Conservation (phyloP, 2,329 filamentous ascomycete species). For the Tolypocladium guangdongense region DNA sequence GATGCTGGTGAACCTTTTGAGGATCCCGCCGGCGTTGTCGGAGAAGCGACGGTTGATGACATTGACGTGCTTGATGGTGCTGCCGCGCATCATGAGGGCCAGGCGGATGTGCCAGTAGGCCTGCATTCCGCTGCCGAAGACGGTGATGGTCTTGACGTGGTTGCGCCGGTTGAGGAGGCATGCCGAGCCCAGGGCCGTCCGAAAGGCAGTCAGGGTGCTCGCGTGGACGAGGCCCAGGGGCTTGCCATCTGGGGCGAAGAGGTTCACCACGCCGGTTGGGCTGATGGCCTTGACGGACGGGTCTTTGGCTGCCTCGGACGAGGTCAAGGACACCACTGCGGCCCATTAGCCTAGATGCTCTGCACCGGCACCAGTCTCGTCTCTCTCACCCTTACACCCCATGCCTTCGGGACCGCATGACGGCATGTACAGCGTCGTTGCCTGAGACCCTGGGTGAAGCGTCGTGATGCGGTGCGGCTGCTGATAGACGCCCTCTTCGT, state of each 20-base stretch:
- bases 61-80: conserved; percentile 67
- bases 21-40: conserved; percentile 39
- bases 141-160: conserved; percentile 62
- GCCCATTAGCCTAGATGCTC: neutral
- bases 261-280: conserved; percentile 57
- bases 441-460: conserved; percentile 33
- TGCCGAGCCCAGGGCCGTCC: conserved; percentile 63
- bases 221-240: conserved; percentile 62
- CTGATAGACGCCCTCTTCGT: conserved; percentile 34
- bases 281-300: conserved; percentile 23
- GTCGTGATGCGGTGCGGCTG: conserved; percentile 44
- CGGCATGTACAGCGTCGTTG: conserved; percentile 65
- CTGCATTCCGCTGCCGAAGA: conserved; percentile 83
- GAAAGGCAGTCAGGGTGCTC: conserved; percentile 66
- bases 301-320: conserved; percentile 21
- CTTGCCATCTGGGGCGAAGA: conserved; percentile 52
- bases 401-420: conserved; percentile 52
- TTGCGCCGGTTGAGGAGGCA: conserved; percentile 55
- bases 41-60: conserved; percentile 69
- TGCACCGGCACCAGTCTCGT: neutral
- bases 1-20: conserved; percentile 37
- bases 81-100: conserved; percentile 59
- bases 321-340: conserved; percentile 52
- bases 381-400: conserved; percentile 50
- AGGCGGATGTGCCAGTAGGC: conserved; percentile 92